Percentiles rank a stretch among this genome's conserved stretches.
These are phyloP conservation scores for Cryptococcus floricola DNA, from an alignment of 1,284 basidiomycete genomes.

Conservation along the genomic window DNA sequence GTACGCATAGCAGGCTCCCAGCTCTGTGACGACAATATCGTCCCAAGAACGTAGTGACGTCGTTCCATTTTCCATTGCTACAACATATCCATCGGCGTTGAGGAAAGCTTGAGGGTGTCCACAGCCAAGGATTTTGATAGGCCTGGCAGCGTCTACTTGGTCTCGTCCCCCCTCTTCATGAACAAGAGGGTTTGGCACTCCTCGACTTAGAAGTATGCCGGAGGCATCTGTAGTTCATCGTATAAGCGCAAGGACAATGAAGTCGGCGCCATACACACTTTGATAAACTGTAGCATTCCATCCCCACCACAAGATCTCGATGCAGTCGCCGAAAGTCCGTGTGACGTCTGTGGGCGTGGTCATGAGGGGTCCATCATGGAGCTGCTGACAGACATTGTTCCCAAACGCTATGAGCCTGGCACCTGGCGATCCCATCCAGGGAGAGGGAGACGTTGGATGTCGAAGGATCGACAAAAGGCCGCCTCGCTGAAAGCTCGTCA, in stretches of 20 bases:
- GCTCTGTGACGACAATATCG: conserved; percentile 20
- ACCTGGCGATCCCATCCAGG: no score
- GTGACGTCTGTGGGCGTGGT: conserved; percentile 15
- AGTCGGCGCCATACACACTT: no score
- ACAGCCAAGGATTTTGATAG: conserved; percentile 13
- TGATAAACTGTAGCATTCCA: no score
- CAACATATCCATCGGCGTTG: conserved; percentile 4
- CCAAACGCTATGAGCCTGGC: conserved; percentile 16
- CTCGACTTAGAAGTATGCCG: no score
- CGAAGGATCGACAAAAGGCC: no score
- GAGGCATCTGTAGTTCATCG: no score
- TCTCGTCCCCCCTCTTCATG: no score
- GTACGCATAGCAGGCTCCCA: conserved; percentile 15
- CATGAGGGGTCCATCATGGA: conserved; percentile 3
- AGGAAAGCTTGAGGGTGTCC: conserved; percentile 11
- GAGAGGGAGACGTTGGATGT: no score
- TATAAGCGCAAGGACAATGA: no score
- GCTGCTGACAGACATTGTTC: conserved; percentile 20
- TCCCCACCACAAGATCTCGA: conserved; percentile 18
- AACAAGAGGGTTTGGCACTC: no score
- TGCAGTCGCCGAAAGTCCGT: not conserved
- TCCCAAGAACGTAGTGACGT: conserved; percentile 9
- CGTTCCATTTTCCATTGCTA: not conserved
- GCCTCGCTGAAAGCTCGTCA: no score
- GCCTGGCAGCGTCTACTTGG: not conserved